phyloP scores from a whole-genome alignment of 139 green algal species.

The Chlamydomonas urium region DNA sequence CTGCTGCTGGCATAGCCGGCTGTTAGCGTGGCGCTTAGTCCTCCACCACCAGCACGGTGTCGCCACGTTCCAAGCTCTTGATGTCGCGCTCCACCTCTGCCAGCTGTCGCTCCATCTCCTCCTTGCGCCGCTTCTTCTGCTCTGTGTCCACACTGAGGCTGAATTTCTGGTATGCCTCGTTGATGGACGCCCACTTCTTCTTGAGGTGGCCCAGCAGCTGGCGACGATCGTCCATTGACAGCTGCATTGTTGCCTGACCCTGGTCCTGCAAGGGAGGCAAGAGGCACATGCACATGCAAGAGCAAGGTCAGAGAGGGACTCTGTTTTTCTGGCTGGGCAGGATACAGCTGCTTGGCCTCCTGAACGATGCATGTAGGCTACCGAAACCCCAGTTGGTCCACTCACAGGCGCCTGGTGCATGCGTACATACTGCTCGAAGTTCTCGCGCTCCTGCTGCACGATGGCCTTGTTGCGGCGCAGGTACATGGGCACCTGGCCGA shows the following conservation, averaged over 20 bases:
- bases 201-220: slow-evolving; percentile 80
- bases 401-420: slow-evolving; percentile 50
- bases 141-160: slow-evolving; percentile 62
- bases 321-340: too few species aligned
- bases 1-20: too few species aligned
- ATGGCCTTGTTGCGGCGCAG: slow-evolving; percentile 66
- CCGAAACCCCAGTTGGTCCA: too few species aligned
- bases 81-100: slow-evolving; percentile 72
- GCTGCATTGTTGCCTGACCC: neutral
- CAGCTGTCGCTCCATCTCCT: slow-evolving; percentile 22
- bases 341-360: too few species aligned
- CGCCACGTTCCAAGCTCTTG: slow-evolving; percentile 55
- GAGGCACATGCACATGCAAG: too few species aligned
- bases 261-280: neutral
- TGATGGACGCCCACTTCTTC: slow-evolving; percentile 74
- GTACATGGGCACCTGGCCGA: slow-evolving; percentile 77
- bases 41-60: slow-evolving; percentile 61
- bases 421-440: slow-evolving; percentile 56
- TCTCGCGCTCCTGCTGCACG: slow-evolving; percentile 55
- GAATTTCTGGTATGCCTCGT: slow-evolving; percentile 76
- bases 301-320: too few species aligned
- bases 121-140: slow-evolving; percentile 20
- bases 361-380: too few species aligned
- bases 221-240: slow-evolving; percentile 46
- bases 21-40: slow-evolving; percentile 24